Percentiles rank a stretch among this genome's conserved stretches.
These are phyloP conservation scores for Lactarius quietus DNA, from an alignment of 768 basidiomycete genomes.

Conservation along the genomic window DNA sequence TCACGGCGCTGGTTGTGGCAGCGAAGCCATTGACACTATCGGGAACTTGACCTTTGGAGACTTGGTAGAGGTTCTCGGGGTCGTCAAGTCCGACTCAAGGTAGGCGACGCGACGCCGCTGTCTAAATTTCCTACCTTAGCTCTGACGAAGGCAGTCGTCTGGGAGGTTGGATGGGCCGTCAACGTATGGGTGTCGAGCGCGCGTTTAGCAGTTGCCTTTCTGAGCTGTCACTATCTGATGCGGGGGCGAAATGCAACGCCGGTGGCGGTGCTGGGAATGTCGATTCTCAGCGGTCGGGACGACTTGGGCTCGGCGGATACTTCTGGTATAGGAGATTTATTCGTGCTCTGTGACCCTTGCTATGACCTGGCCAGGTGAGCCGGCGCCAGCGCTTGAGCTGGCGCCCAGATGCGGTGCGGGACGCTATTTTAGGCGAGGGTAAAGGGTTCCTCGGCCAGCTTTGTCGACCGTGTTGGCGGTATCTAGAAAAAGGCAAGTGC, in stretches of 20 bases:
- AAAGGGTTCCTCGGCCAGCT: slow-evolving; percentile 54
- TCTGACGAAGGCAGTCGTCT: too few species aligned
- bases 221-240: slow-evolving; percentile 44
- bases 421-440: slow-evolving; percentile 62
- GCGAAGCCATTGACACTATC: too few species aligned
- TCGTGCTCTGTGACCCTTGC: slow-evolving; percentile 61
- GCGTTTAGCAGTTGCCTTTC: too few species aligned
- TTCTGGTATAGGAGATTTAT: slow-evolving; percentile 62
- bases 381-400: slow-evolving; percentile 61
- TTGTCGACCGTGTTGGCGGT: slow-evolving; percentile 50
- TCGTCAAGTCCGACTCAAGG: too few species aligned
- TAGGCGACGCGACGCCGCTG: too few species aligned
- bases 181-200: too few species aligned
- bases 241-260: slow-evolving; percentile 53
- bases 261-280: slow-evolving; percentile 65
- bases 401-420: too few species aligned
- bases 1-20: too few species aligned
- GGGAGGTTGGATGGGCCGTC: too few species aligned
- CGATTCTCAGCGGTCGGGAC: slow-evolving; percentile 87
- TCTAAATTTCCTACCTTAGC: too few species aligned
- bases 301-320: slow-evolving; percentile 41
- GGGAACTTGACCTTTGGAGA: too few species aligned
- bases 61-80: too few species aligned
- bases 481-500: slow-evolving; percentile 86
- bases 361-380: slow-evolving; percentile 73